A percentile compares a stretch with the other conserved stretches of the same genome.
Conservation (phyloP, 495 filamentous ascomycete species). For the Cudoniella acicularis region DNA sequence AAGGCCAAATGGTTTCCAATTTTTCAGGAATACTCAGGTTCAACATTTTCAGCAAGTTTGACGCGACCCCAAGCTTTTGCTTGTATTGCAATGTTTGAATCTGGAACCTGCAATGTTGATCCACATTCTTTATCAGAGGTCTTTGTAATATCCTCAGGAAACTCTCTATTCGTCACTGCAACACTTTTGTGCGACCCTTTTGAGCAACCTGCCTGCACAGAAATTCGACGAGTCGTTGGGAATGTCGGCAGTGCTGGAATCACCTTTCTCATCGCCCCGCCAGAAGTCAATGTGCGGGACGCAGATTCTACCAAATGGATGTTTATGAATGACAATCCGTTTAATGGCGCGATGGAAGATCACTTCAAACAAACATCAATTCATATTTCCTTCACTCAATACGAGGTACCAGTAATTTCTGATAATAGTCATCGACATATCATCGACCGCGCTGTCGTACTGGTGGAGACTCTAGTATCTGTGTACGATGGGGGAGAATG, state of each 20-base stretch:
- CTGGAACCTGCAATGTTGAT: conserved; percentile 25
- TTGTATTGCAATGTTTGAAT: conserved; percentile 33
- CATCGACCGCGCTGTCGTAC: conserved; percentile 25
- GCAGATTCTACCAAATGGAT: conserved; percentile 17
- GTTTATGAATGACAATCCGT: conserved; percentile 26
- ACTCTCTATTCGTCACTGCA: conserved; percentile 32
- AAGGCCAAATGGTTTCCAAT: conserved; percentile 2
- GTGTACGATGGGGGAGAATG: conserved; percentile 32
- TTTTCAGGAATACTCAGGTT: background rate
- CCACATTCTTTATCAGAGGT: conserved; percentile 20
- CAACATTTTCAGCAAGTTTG: background rate
- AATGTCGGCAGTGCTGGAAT: conserved; percentile 35
- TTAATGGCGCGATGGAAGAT: conserved; percentile 28
- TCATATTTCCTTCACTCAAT: conserved; percentile 39
- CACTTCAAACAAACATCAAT: conserved; percentile 34
- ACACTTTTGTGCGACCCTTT: conserved; percentile 29
- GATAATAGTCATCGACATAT: conserved; percentile 16
- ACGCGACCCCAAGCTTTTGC: conserved; percentile 17
- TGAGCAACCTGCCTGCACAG: background rate
- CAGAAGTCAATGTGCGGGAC: conserved; percentile 15
- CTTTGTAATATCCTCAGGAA: conserved; percentile 29
- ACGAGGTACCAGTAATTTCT: conserved; percentile 21
- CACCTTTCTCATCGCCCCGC: conserved; percentile 30
- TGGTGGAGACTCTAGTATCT: conserved; percentile 31
- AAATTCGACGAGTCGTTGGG: conserved; percentile 27